Evolutionary conservation across 306 rosid genomes (phyloP).

Genomic region (Quercus rubra): DNA sequence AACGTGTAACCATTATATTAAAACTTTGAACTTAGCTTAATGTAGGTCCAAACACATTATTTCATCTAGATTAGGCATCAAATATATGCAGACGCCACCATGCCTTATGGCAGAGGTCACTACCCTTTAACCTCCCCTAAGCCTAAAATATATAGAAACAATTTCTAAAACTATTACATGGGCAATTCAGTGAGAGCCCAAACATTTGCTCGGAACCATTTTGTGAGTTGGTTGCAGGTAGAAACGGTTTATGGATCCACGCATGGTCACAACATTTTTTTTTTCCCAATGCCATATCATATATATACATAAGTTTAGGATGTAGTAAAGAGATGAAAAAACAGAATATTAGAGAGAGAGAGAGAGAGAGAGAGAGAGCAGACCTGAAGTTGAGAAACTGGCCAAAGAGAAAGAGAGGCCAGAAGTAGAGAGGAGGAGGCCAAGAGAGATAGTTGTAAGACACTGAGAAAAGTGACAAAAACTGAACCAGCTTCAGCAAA

Average conservation of each 20-base stretch:
- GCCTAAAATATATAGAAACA: no score
- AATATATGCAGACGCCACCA: neutral
- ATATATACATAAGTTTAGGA: no score
- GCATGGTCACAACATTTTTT: no score
- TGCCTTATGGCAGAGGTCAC: no score
- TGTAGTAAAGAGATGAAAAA: no score
- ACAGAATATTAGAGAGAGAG: neutral
- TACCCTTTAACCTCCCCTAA: no score
- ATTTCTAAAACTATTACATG: no score
- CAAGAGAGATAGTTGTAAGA: constrained; percentile 45
- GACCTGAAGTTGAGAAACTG: constrained; percentile 85
- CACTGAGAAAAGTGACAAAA: constrained; percentile 59
- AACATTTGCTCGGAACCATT: no score
- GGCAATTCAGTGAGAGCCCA: no score
- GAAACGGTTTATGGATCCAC: no score
- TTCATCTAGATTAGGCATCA: neutral
- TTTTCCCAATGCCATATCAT: no score
- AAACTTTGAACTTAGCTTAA: neutral
- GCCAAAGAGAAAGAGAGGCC: constrained; percentile 80
- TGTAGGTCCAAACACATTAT: neutral
- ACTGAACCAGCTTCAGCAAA: constrained; percentile 68
- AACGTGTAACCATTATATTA: neutral
- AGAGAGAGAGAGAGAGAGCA: neutral
- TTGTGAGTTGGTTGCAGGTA: no score
- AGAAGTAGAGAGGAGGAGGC: constrained; percentile 82